Evolutionary conservation across 2,329 filamentous ascomycete genomes (phyloP).

Genomic region (Xylariaceae sp.): DNA sequence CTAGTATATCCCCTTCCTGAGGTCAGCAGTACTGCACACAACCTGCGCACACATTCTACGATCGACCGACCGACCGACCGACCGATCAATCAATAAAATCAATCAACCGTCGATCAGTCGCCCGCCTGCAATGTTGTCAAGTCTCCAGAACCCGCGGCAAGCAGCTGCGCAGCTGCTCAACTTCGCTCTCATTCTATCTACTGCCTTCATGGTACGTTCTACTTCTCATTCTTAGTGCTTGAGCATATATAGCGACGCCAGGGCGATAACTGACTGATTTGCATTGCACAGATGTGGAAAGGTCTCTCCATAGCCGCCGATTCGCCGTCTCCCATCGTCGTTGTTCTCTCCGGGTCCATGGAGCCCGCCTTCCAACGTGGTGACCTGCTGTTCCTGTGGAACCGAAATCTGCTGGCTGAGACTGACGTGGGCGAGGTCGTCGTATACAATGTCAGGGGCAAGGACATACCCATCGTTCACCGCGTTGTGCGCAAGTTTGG

Average conservation of each 20-base stretch:
- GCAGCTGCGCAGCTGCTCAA: constrained; percentile 83
- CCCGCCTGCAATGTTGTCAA: constrained; percentile 65
- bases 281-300: constrained; percentile 73
- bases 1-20: too few relatives aligned
- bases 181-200: constrained; percentile 87
- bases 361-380: constrained; percentile 82
- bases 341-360: constrained; percentile 85
- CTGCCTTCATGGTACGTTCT: constrained; percentile 80
- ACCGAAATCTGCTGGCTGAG: constrained; percentile 65
- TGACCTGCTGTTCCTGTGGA: constrained; percentile 79
- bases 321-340: constrained; percentile 78
- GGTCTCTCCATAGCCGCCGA: constrained; percentile 80
- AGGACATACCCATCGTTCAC: constrained; percentile 98
- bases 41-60: background rate
- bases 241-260: background rate
- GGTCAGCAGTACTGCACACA: too few relatives aligned
- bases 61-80: background rate
- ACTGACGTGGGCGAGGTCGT: constrained; percentile 64
- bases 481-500: constrained; percentile 80
- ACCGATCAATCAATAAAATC: background rate
- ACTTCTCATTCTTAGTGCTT: background rate
- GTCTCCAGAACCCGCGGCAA: constrained; percentile 78
- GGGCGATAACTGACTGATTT: background rate
- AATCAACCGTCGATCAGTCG: background rate
- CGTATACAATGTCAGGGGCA: constrained; percentile 81